phyloP scores from a whole-genome alignment of 1,139 yeast species.

The Candida glucosophila region DNA sequence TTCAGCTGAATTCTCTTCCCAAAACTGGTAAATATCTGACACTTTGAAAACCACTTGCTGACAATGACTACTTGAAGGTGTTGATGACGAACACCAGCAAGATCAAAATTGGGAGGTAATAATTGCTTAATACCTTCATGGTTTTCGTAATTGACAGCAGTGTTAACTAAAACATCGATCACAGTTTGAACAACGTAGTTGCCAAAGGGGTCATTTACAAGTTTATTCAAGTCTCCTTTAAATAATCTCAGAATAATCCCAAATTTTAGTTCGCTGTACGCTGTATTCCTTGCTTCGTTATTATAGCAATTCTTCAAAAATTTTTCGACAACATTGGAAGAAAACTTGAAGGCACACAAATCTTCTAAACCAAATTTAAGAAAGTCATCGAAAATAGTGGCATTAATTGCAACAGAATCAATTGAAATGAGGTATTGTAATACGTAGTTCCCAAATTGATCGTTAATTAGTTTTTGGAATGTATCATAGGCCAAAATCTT shows the following conservation, averaged over 20 bases:
- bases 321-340: constrained; percentile 41
- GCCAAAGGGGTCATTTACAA: constrained; percentile 54
- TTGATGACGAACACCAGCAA: constrained; percentile 6
- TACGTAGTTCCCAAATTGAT: constrained; percentile 42
- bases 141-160: constrained; percentile 12
- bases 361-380: constrained; percentile 25
- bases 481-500: constrained; percentile 28
- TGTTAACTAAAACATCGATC: constrained; percentile 31
- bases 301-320: constrained; percentile 34
- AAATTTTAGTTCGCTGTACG: constrained; percentile 28
- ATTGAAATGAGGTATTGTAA: constrained; percentile 38
- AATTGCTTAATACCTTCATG: constrained; percentile 14
- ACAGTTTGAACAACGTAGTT: constrained; percentile 82
- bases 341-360: constrained; percentile 35
- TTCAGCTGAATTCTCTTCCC: constrained; percentile 42
- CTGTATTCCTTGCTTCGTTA: constrained; percentile 19
- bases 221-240: constrained; percentile 28
- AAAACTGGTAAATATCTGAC: constrained; percentile 35
- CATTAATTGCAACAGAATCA: constrained; percentile 29
- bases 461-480: constrained; percentile 30
- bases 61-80: constrained; percentile 27
- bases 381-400: constrained; percentile 26
- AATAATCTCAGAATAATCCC: constrained; percentile 28
- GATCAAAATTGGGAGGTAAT: constrained; percentile 12
- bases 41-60: constrained; percentile 34